phyloP scores from a whole-genome alignment of 805 yeast genomes.

The Kuraishia borneana region DNA sequence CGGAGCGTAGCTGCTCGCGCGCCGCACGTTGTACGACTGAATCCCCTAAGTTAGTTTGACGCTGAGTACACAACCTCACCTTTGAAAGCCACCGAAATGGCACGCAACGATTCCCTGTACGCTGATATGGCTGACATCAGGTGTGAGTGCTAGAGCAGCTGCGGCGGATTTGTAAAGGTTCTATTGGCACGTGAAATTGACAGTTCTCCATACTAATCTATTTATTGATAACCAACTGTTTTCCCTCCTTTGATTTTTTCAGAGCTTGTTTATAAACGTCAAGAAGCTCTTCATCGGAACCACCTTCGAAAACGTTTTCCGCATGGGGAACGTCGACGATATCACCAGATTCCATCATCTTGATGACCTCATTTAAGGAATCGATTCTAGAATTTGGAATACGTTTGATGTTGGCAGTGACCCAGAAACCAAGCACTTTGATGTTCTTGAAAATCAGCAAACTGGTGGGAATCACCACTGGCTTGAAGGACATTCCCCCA shows the following conservation, averaged over 20 bases:
- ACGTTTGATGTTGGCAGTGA: conserved; percentile 51
- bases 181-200: neutral
- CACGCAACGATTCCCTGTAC: conserved; percentile 56
- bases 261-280: conserved; percentile 33
- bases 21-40: conserved; percentile 41
- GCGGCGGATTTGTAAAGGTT: neutral
- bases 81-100: conserved; percentile 50
- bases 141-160: too few species aligned
- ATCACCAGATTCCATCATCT: conserved; percentile 47
- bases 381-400: conserved; percentile 50
- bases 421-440: conserved; percentile 88
- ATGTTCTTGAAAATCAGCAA: conserved; percentile 83
- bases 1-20: conserved; percentile 44
- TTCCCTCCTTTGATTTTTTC: conserved; percentile 26
- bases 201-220: neutral
- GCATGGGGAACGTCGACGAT: conserved; percentile 35
- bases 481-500: conserved; percentile 97
- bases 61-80: conserved; percentile 11
- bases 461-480: conserved; percentile 84
- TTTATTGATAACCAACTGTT: conserved; percentile 24
- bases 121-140: conserved; percentile 35
- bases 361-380: conserved; percentile 43
- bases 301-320: conserved; percentile 24
- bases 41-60: conserved; percentile 21
- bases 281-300: conserved; percentile 29